Percentiles rank a stretch among this genome's conserved stretches.
Conservation (phyloP, 352 stramenopile species). For the Globisporangium spiculum region DNA sequence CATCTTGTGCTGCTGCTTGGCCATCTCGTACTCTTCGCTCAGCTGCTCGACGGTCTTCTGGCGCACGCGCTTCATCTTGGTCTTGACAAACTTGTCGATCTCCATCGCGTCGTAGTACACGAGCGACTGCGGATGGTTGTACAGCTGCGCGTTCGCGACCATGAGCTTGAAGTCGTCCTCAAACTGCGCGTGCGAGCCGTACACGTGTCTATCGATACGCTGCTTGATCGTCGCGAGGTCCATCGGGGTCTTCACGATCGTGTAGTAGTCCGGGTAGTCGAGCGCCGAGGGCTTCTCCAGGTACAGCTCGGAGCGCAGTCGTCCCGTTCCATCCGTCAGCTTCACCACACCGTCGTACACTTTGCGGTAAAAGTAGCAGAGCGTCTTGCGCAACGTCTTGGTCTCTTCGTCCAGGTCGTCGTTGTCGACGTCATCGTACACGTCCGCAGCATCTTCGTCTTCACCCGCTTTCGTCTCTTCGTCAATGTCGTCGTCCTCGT, state of each 20-base stretch:
- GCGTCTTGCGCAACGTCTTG: slow-evolving; percentile 54
- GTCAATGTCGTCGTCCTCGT: slow-evolving; percentile 17
- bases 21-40: slow-evolving; percentile 61
- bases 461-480: slow-evolving; percentile 4
- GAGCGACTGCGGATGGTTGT: slow-evolving; percentile 83
- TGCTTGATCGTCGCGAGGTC: slow-evolving; percentile 84
- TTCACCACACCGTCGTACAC: slow-evolving; percentile 83
- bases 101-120: slow-evolving; percentile 81
- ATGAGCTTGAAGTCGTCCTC: slow-evolving; percentile 85
- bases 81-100: slow-evolving; percentile 83
- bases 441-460: slow-evolving; percentile 16
- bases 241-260: slow-evolving; percentile 86
- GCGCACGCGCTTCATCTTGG: slow-evolving; percentile 68
- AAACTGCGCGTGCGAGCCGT: slow-evolving; percentile 61
- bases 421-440: slow-evolving; percentile 34
- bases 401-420: slow-evolving; percentile 36
- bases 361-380: slow-evolving; percentile 83
- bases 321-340: slow-evolving; percentile 66
- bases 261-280: slow-evolving; percentile 90
- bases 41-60: slow-evolving; percentile 63
- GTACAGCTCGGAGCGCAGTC: slow-evolving; percentile 68
- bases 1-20: slow-evolving; percentile 77
- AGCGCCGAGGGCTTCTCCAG: slow-evolving; percentile 74
- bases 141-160: slow-evolving; percentile 84
- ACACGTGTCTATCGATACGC: slow-evolving; percentile 69